A percentile compares a stretch with the other conserved stretches of the same genome.
Conservation (phyloP, 2,329 filamentous ascomycete species). For the Cyphellophora attinorum region DNA sequence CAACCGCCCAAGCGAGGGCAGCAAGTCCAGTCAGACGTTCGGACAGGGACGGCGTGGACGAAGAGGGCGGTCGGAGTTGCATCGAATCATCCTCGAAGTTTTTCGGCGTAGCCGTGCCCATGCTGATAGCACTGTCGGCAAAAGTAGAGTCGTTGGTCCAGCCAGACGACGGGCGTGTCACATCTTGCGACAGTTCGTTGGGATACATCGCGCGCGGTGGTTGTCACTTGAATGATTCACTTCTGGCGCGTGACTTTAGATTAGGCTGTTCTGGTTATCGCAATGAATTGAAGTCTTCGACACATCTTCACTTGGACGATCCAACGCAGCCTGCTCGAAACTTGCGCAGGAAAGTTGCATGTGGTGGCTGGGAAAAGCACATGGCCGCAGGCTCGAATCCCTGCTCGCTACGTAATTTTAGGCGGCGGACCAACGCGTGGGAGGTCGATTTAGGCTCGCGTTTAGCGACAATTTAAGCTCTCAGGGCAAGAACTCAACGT, state of each 20-base stretch:
- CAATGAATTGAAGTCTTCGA: too few species aligned
- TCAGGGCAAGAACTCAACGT: too few species aligned
- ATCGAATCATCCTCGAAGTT: slow-evolving; percentile 6
- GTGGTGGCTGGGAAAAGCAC: background rate
- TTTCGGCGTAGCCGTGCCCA: slow-evolving; percentile 14
- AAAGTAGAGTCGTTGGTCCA: slow-evolving; percentile 17
- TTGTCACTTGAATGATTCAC: too few species aligned
- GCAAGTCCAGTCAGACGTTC: slow-evolving; percentile 13
- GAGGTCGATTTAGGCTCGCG: background rate
- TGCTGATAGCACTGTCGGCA: slow-evolving; percentile 20
- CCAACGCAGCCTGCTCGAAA: too few species aligned
- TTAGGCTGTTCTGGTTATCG: too few species aligned
- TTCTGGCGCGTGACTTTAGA: too few species aligned
- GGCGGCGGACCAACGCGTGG: background rate
- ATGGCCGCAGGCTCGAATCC: background rate
- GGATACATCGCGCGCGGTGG: background rate
- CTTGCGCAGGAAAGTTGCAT: too few species aligned
- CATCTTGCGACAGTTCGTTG: background rate
- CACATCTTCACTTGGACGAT: too few species aligned
- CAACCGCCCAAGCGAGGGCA: slow-evolving; percentile 12
- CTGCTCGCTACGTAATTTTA: background rate
- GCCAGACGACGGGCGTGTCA: slow-evolving; percentile 12
- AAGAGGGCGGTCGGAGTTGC: slow-evolving; percentile 1
- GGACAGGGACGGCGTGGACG: slow-evolving; percentile 4
- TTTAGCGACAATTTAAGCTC: background rate